These are phyloP conservation scores for Cutaneotrichosporon sp. DNA, from an alignment of 1,284 basidiomycete genomes.

Conservation along the genomic window DNA sequence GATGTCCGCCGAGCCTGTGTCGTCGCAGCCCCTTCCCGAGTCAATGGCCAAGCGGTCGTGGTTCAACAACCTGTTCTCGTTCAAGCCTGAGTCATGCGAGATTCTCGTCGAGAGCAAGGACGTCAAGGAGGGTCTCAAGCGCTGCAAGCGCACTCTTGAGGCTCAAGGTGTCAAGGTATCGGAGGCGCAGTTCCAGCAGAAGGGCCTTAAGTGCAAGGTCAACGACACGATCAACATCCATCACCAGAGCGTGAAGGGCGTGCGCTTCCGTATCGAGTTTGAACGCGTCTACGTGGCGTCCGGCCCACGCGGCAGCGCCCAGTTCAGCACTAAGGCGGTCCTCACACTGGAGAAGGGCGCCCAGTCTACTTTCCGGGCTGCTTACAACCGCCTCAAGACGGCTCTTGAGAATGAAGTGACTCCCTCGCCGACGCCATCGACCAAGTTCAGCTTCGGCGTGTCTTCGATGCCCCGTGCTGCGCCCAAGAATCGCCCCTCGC, in stretches of 20 bases:
- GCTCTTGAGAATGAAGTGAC: constrained; percentile 11
- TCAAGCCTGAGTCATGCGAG: constrained; percentile 64
- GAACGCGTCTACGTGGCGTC: constrained; percentile 27
- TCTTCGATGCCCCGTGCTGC: constrained; percentile 6
- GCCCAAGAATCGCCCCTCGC: constrained; percentile 2
- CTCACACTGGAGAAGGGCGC: constrained; percentile 47
- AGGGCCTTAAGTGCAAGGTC: constrained; percentile 38
- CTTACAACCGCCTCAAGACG: constrained; percentile 16
- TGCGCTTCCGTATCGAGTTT: constrained; percentile 47
- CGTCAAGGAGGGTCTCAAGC: constrained; percentile 38
- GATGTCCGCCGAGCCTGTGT: constrained; percentile 4
- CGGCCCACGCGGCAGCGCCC: constrained; percentile 15
- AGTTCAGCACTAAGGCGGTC: constrained; percentile 41
- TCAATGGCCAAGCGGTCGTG: constrained; percentile 61
- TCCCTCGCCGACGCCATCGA: neutral
- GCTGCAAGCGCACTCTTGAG: constrained; percentile 27
- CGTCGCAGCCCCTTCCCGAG: constrained; percentile 1
- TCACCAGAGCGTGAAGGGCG: constrained; percentile 33
- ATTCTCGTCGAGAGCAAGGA: constrained; percentile 37
- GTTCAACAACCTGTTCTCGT: constrained; percentile 84
- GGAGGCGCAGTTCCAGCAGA: constrained; percentile 37
- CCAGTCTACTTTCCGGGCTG: constrained; percentile 43
- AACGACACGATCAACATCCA: constrained; percentile 29
- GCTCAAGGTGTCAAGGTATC: constrained; percentile 34
- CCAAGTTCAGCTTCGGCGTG: constrained; percentile 1